Conservation (phyloP, 306 rosid species). For the Vicia faba region DNA sequence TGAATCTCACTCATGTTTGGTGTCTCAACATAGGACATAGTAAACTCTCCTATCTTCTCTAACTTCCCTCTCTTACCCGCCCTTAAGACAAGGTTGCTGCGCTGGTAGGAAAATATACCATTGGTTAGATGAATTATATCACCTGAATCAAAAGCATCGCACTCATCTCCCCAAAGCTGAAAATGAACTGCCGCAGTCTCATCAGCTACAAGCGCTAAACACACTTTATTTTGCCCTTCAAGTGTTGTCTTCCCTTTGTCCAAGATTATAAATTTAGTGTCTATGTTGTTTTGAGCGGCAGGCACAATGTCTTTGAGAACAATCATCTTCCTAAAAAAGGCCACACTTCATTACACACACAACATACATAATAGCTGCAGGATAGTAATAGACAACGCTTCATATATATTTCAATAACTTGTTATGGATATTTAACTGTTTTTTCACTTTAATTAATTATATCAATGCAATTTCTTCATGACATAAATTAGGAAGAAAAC, state of each 20-base stretch:
- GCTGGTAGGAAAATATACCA: constrained; percentile 67
- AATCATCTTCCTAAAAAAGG: constrained; percentile 40
- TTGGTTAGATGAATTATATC: constrained; percentile 48
- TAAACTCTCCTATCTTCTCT: constrained; percentile 70
- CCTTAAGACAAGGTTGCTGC: constrained; percentile 56
- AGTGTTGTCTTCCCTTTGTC: constrained; percentile 57
- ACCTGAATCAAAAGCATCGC: constrained; percentile 55
- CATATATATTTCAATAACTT: too few species aligned
- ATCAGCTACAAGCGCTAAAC: constrained; percentile 67
- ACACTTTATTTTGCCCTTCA: constrained; percentile 61
- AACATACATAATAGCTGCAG: not conserved
- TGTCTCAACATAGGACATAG: constrained; percentile 66
- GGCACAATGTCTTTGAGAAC: constrained; percentile 66
- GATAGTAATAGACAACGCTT: too few species aligned
- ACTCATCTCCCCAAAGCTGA: constrained; percentile 86
- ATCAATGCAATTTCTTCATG: too few species aligned
- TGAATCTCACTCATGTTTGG: constrained; percentile 88
- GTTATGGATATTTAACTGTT: too few species aligned
- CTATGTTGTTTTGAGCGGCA: constrained; percentile 81
- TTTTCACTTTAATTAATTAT: too few species aligned
- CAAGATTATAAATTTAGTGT: constrained; percentile 64
- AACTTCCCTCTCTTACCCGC: constrained; percentile 81
- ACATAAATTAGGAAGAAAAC: too few species aligned
- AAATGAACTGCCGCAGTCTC: constrained; percentile 76
- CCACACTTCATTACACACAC: constrained; percentile 20